Evolutionary conservation across 2,329 filamentous ascomycete genomes (phyloP).

Genomic region (Fusarium stilboides): DNA sequence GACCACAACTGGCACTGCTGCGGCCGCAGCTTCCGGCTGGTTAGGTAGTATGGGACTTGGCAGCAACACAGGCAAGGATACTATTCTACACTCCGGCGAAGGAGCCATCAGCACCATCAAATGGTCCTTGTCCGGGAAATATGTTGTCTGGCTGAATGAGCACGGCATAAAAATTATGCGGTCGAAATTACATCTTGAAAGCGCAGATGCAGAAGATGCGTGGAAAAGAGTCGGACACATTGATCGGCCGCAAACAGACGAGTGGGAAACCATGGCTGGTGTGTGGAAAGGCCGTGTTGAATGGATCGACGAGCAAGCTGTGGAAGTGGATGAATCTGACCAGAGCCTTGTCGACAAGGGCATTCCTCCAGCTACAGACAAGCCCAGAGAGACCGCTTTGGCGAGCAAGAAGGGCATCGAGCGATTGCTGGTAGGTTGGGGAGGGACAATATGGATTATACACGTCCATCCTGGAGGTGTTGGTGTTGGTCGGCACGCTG

Average conservation of each 20-base stretch:
- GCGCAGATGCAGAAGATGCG: conserved; percentile 81
- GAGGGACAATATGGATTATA: conserved; percentile 95
- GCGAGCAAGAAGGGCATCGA: conserved; percentile 71
- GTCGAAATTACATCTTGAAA: conserved; percentile 85
- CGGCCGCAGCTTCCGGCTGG: conserved; percentile 90
- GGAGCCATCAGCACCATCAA: conserved; percentile 92
- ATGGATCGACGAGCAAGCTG: conserved; percentile 88
- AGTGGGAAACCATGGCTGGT: conserved; percentile 96
- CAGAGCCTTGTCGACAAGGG: conserved; percentile 55
- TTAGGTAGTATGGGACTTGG: conserved; percentile 89
- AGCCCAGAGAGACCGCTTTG: conserved; percentile 65
- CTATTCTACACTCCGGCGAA: conserved; percentile 90
- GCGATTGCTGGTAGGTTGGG: conserved; percentile 94
- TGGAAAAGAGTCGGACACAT: conserved; percentile 97
- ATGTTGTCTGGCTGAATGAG: conserved; percentile 96
- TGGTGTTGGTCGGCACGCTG: conserved; percentile 75
- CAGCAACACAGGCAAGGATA: conserved; percentile 84
- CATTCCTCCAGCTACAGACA: conserved; percentile 63
- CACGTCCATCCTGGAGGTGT: conserved; percentile 86
- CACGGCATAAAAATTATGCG: conserved; percentile 99
- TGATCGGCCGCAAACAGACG: conserved; percentile 86
- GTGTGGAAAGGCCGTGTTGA: conserved; percentile 94
- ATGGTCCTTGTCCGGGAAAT: conserved; percentile 94
- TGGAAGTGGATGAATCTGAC: conserved; percentile 79
- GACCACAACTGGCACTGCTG: conserved; percentile 86